These are phyloP conservation scores for Chalaropsis ovoidea DNA, from an alignment of 2,329 filamentous ascomycete species.

Conservation along the genomic window DNA sequence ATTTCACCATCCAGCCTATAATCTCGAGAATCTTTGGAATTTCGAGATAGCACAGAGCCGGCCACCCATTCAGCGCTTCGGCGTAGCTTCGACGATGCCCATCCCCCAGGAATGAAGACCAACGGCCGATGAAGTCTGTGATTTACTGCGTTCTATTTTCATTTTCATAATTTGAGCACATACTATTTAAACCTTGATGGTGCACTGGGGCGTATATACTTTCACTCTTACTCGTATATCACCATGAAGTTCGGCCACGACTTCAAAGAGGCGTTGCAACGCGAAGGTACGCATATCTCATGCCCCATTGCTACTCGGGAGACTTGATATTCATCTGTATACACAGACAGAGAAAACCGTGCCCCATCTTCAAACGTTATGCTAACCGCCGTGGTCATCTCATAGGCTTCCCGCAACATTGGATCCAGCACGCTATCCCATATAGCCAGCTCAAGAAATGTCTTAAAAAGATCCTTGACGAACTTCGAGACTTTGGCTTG, in stretches of 20 bases:
- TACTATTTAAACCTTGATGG: not conserved
- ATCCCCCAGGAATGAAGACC: not conserved
- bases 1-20: not conserved
- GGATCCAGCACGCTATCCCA: constrained; percentile 65
- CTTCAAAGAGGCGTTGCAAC: constrained; percentile 59
- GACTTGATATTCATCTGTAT: too few species aligned
- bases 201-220: not conserved
- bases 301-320: too few species aligned
- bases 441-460: constrained; percentile 83
- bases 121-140: not conserved
- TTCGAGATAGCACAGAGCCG: not conserved
- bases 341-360: too few species aligned
- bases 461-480: constrained; percentile 66
- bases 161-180: not conserved
- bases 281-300: constrained; percentile 39
- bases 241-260: constrained; percentile 79
- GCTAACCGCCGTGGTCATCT: not conserved
- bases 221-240: not conserved
- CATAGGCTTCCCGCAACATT: constrained; percentile 59
- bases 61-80: not conserved
- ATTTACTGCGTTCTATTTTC: not conserved
- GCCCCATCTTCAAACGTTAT: not conserved
- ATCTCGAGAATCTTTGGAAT: not conserved
- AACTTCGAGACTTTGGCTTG: constrained; percentile 61
- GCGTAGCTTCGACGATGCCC: not conserved